Conservation (phyloP, 2,329 filamentous ascomycete genomes). For the Metarhizium guizhouense region DNA sequence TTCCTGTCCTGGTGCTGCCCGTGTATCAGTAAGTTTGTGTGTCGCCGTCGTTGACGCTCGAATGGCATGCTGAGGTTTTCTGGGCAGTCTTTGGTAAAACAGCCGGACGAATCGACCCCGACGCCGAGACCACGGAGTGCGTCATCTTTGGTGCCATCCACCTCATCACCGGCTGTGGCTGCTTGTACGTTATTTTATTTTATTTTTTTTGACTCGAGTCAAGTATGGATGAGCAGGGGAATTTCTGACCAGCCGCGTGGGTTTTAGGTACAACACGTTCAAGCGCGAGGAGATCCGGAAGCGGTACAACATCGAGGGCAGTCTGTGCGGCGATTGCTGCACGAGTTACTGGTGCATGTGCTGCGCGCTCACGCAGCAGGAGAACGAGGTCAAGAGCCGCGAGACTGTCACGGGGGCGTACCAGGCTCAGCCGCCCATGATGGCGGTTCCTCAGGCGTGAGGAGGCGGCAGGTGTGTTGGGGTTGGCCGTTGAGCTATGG, state of each 20-base stretch:
- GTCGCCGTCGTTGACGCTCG: background rate
- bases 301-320: conserved; percentile 42
- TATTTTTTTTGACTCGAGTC: too few species aligned
- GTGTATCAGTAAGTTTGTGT: conserved; percentile 30
- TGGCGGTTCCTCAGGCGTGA: background rate
- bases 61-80: too few species aligned
- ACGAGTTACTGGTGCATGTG: conserved; percentile 44
- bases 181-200: conserved; percentile 23
- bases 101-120: conserved; percentile 31
- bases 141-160: conserved; percentile 29
- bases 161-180: conserved; percentile 31
- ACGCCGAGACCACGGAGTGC: conserved; percentile 32
- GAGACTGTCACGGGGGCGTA: background rate
- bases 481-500: too few species aligned
- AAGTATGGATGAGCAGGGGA: background rate
- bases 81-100: conserved; percentile 33
- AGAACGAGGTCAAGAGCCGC: conserved; percentile 37
- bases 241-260: background rate
- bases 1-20: conserved; percentile 30
- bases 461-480: too few species aligned
- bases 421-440: background rate
- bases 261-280: conserved; percentile 34
- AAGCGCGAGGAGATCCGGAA: conserved; percentile 45
- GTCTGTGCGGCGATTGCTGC: conserved; percentile 39
- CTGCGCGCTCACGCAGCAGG: conserved; percentile 48